phyloP scores from a whole-genome alignment of 1,139 yeast species.

The Kurtzmaniella quercitrusa region DNA sequence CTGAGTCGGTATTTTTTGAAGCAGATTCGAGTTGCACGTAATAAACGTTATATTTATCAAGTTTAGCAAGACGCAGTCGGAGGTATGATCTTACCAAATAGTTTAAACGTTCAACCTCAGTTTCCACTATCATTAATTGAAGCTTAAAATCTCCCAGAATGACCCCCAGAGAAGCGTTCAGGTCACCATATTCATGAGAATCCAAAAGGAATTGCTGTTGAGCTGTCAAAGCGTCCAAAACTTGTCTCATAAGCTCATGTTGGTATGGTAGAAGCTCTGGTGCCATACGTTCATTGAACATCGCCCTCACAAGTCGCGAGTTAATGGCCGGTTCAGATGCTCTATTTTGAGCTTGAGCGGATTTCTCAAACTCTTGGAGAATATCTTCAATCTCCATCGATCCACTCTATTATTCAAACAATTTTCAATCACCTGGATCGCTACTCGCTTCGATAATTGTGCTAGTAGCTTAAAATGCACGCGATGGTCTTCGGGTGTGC shows the following conservation, averaged over 20 bases:
- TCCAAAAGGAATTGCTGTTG: slow-evolving; percentile 77
- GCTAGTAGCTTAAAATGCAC: too few species aligned
- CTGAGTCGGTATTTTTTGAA: slow-evolving; percentile 16
- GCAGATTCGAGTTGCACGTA: slow-evolving; percentile 28
- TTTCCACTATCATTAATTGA: slow-evolving; percentile 78
- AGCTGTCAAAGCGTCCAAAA: slow-evolving; percentile 54
- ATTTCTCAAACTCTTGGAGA: slow-evolving; percentile 54
- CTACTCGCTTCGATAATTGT: too few species aligned
- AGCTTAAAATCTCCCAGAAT: slow-evolving; percentile 66
- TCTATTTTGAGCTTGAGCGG: slow-evolving; percentile 13
- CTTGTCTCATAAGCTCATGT: slow-evolving; percentile 50
- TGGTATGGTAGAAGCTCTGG: slow-evolving; percentile 82
- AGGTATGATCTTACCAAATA: slow-evolving; percentile 76
- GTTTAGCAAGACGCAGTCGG: slow-evolving; percentile 68
- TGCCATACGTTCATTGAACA: slow-evolving; percentile 82
- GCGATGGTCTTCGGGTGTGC: too few species aligned
- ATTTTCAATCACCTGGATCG: too few species aligned
- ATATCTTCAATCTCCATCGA: slow-evolving; percentile 66
- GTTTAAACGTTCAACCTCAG: slow-evolving; percentile 84
- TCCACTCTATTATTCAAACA: too few species aligned
- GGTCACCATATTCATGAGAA: slow-evolving; percentile 45
- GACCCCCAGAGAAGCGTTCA: slow-evolving; percentile 36
- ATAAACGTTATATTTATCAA: slow-evolving; percentile 64
- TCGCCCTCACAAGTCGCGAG: slow-evolving; percentile 51
- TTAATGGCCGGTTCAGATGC: slow-evolving; percentile 27